Conservation (phyloP, 78 protist species). For the Dictyostelium brefeldianum region DNA sequence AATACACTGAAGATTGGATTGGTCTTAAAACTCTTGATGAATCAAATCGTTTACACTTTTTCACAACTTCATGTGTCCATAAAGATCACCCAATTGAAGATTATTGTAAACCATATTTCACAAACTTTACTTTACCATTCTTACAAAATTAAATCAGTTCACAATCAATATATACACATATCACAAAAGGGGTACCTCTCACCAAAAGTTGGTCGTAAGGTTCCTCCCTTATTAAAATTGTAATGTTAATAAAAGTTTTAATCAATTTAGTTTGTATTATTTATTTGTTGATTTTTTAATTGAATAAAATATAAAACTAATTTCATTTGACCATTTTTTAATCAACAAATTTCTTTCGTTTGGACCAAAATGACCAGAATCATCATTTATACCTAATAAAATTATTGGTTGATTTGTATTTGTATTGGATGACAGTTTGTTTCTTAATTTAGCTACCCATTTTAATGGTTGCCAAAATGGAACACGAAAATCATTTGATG, state of each 20-base stretch:
- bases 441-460: slow-evolving; percentile 75
- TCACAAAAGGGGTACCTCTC: too few species aligned
- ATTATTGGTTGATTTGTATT: not conserved
- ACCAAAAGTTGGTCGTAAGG: too few species aligned
- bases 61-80: slow-evolving; percentile 44
- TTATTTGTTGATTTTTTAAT: not conserved
- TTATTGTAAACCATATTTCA: slow-evolving; percentile 44
- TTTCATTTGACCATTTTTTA: slow-evolving; percentile 22
- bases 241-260: too few species aligned
- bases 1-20: slow-evolving; percentile 80
- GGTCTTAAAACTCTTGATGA: slow-evolving; percentile 76
- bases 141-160: slow-evolving; percentile 33
- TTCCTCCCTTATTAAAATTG: too few species aligned
- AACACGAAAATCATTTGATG: slow-evolving; percentile 68
- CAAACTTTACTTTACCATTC: slow-evolving; percentile 44
- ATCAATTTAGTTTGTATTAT: not conserved
- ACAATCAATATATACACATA: too few species aligned
- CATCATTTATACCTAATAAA: slow-evolving; percentile 17
- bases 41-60: slow-evolving; percentile 29
- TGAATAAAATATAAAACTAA: slow-evolving; percentile 50
- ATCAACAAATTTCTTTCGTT: not conserved
- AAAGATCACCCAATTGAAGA: slow-evolving; percentile 33
- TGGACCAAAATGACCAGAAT: slow-evolving; percentile 67
- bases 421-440: not conserved
- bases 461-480: slow-evolving; percentile 81